Evolutionary conservation across 2,329 filamentous ascomycete species (phyloP).

Genomic region (Curvularia hawaiiensis): DNA sequence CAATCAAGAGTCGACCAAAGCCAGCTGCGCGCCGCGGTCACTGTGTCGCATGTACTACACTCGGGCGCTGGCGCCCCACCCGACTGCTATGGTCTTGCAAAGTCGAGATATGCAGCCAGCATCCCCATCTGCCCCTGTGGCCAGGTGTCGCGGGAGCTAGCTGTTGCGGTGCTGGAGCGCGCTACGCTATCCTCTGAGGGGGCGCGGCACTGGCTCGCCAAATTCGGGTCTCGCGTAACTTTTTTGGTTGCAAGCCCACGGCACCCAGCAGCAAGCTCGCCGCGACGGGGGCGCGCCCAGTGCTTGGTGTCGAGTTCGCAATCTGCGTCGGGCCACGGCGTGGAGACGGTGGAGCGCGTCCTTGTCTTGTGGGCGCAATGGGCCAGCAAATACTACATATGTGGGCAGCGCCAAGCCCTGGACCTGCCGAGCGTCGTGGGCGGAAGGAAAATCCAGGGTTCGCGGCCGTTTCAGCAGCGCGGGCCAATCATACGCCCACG

Average conservation of each 20-base stretch:
- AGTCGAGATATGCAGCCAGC: not conserved
- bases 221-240: constrained; percentile 26
- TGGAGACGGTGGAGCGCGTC: not conserved
- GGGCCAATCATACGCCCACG: constrained; percentile 20
- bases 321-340: too few species aligned
- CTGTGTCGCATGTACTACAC: not conserved
- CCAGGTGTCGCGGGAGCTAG: constrained; percentile 33
- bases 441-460: constrained; percentile 12
- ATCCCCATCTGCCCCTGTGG: constrained; percentile 8
- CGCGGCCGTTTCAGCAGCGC: constrained; percentile 11
- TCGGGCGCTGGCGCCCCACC: not conserved
- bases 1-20: constrained; percentile 13
- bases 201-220: not conserved
- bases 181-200: constrained; percentile 12
- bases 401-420: constrained; percentile 25
- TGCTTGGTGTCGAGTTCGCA: not conserved
- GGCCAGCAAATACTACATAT: constrained; percentile 40
- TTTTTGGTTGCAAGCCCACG: not conserved
- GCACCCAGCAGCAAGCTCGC: too few species aligned
- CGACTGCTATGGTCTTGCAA: not conserved
- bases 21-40: constrained; percentile 8
- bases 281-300: not conserved
- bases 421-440: constrained; percentile 18
- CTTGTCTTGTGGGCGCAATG: constrained; percentile 23
- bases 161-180: constrained; percentile 21